Conservation (phyloP, 805 yeast species). For the Candida montana region DNA sequence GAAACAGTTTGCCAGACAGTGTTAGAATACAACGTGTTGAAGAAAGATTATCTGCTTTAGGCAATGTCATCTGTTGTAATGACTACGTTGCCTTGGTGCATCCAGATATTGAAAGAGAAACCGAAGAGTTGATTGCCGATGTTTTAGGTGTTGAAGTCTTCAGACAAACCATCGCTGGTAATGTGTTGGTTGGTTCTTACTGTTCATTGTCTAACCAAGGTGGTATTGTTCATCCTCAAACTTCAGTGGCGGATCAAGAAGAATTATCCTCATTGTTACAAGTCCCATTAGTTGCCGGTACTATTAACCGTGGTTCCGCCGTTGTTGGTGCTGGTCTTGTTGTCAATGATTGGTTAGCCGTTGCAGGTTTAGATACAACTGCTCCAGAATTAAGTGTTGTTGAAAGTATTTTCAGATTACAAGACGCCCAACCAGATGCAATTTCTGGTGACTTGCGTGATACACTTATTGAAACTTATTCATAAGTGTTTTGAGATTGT, state of each 20-base stretch:
- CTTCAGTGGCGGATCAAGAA: constrained; percentile 96
- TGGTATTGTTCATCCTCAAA: constrained; percentile 97
- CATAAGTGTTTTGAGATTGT: constrained; percentile 32
- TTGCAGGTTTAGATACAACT: constrained; percentile 94
- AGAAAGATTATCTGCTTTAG: constrained; percentile 93
- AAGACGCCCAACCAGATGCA: constrained; percentile 85
- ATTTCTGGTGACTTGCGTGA: constrained; percentile 84
- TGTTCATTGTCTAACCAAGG: constrained; percentile 95
- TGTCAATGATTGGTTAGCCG: constrained; percentile 97
- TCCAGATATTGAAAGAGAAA: constrained; percentile 98
- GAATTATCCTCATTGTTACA: constrained; percentile 92
- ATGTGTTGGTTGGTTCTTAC: constrained; percentile 94
- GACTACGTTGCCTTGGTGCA: constrained; percentile 98
- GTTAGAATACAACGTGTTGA: constrained; percentile 97
- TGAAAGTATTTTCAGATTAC: constrained; percentile 91
- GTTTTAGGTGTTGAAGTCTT: constrained; percentile 98
- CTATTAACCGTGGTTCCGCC: constrained; percentile 94
- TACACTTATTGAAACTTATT: constrained; percentile 87
- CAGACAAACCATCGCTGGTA: constrained; percentile 98
- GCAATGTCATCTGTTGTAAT: constrained; percentile 97
- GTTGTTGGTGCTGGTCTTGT: constrained; percentile 99
- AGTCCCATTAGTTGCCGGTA: constrained; percentile 98
- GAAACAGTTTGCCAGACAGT: constrained; percentile 92
- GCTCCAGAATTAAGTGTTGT: constrained; percentile 97
- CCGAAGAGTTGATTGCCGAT: constrained; percentile 97